A percentile compares a stretch with the other conserved stretches of the same genome.
Evolutionary conservation across 306 rosid genomes (phyloP).

Genomic region (Lathyrus tuberosus): DNA sequence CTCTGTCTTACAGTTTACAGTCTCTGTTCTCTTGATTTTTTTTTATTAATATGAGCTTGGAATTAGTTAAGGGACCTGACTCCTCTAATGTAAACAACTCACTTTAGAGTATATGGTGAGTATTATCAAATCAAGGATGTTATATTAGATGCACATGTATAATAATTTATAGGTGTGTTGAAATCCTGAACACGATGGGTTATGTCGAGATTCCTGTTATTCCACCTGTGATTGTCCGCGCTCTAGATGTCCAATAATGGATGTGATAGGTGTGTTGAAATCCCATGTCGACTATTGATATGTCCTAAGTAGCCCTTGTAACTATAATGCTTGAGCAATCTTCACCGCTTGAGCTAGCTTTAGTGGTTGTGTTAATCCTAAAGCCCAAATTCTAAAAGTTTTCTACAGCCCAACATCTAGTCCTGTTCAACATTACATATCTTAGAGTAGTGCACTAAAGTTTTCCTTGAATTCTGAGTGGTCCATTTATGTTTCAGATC

Average conservation of each 20-base stretch:
- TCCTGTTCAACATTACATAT: neutral
- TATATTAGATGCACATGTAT: neutral
- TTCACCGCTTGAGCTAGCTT: slow-evolving; percentile 2
- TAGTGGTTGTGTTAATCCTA: slow-evolving; percentile 5
- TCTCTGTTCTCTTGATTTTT: neutral
- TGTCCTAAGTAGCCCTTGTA: neutral
- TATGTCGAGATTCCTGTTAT: neutral
- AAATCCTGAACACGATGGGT: neutral
- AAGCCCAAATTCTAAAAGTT: neutral
- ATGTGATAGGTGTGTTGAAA: neutral
- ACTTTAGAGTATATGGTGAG: neutral
- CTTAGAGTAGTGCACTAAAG: neutral
- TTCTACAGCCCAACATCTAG: slow-evolving; percentile 1
- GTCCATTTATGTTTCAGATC: neutral
- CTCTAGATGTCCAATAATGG: neutral
- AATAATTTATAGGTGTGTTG: neutral
- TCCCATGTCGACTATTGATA: neutral
- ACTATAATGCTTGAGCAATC: slow-evolving; percentile 1
- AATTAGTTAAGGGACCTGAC: neutral
- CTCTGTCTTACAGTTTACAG: neutral
- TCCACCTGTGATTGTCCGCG: neutral
- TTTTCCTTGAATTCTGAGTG: neutral
- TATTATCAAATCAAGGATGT: neutral
- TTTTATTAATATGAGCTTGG: neutral
- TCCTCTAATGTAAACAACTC: neutral